Conservation (phyloP, 2,329 filamentous ascomycete genomes). For the Pyrenophora tritici-repentis region DNA sequence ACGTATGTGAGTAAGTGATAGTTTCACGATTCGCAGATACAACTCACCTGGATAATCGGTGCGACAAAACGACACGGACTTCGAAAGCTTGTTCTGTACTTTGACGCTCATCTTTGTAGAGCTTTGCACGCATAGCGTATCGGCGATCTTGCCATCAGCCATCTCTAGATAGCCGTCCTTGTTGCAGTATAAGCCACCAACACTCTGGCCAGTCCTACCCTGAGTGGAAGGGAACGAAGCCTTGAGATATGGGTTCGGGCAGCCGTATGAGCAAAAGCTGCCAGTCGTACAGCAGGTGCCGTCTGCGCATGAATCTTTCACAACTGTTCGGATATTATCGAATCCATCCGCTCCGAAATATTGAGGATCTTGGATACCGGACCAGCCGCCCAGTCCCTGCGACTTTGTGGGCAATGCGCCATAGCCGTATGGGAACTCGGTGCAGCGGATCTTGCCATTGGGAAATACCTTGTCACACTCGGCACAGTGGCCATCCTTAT, state of each 20-base stretch:
- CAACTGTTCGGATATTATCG: conserved; percentile 66
- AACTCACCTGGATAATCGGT: conserved; percentile 87
- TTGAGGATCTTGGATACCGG: conserved; percentile 69
- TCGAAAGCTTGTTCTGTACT: conserved; percentile 73
- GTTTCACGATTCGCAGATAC: no score
- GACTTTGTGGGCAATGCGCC: conserved; percentile 75
- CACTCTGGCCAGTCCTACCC: conserved; percentile 78
- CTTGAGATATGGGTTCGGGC: conserved; percentile 90
- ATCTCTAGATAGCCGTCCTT: conserved; percentile 79
- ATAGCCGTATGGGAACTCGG: conserved; percentile 76
- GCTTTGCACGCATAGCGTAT: conserved; percentile 76
- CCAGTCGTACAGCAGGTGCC: conserved; percentile 65
- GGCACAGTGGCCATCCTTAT: conserved; percentile 28
- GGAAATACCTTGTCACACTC: conserved; percentile 74
- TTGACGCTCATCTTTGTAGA: conserved; percentile 66
- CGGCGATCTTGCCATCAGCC: conserved; percentile 55
- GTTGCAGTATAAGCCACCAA: conserved; percentile 86
- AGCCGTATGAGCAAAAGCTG: conserved; percentile 88
- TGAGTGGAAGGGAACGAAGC: conserved; percentile 83
- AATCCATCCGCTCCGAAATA: conserved; percentile 48
- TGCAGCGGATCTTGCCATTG: conserved; percentile 72
- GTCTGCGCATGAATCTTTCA: conserved; percentile 59
- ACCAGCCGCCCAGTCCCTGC: conserved; percentile 75
- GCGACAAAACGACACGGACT: conserved; percentile 78
- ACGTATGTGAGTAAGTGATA: conserved; percentile 10